Conservation (phyloP, 257 asterid genomes). For the Solanum medicagineum region DNA sequence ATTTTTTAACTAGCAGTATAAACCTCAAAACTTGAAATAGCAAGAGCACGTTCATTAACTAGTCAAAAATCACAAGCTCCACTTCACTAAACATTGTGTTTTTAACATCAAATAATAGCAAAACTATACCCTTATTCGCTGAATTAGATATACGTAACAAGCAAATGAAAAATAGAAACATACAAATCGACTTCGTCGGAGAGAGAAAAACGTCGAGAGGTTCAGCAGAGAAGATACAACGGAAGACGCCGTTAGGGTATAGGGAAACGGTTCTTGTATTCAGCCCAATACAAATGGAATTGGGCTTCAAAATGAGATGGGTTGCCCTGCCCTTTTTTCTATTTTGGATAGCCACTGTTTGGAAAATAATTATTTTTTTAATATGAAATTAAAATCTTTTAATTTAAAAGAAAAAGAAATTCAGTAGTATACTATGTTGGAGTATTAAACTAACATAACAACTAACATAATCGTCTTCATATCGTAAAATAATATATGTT, state of each 20-base stretch:
- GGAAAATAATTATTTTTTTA: no score
- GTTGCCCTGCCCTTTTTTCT: background rate
- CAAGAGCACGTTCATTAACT: background rate
- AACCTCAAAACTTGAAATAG: background rate
- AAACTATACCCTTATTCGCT: background rate
- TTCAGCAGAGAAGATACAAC: background rate
- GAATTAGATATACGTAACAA: background rate
- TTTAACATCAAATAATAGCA: background rate
- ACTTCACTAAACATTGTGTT: background rate
- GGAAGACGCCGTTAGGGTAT: background rate
- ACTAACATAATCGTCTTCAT: no score
- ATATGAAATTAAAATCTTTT: no score
- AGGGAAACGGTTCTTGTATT: background rate
- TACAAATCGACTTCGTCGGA: background rate
- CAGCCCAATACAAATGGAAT: background rate
- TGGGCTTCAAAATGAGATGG: background rate
- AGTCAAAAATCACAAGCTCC: background rate
- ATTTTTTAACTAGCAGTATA: background rate
- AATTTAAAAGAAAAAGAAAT: no score
- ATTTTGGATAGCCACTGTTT: background rate
- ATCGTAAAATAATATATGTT: no score
- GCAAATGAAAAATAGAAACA: background rate
- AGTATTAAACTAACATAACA: no score
- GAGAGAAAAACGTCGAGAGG: background rate
- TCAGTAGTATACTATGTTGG: no score